These are phyloP conservation scores for Sinapis alba DNA, from an alignment of 441 rosid species.

Conservation along the genomic window DNA sequence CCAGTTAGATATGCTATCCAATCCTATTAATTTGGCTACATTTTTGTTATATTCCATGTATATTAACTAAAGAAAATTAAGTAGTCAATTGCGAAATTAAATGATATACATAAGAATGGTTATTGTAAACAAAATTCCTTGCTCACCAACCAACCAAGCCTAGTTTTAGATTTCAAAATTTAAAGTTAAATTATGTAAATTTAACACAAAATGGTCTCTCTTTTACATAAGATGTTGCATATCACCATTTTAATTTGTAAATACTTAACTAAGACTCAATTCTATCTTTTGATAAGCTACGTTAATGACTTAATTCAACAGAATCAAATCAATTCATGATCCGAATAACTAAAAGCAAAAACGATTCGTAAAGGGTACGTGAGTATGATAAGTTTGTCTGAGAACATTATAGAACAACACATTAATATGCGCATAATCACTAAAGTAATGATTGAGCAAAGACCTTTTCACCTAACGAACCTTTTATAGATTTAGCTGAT, in stretches of 20 bases:
- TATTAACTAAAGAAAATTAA: background rate
- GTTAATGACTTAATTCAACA: background rate
- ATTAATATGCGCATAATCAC: conserved; percentile 11
- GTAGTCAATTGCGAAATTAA: background rate
- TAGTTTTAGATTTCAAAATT: background rate
- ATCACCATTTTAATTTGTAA: background rate
- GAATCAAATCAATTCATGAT: conserved; percentile 10
- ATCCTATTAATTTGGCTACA: background rate
- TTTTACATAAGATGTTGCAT: background rate
- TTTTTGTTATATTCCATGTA: background rate
- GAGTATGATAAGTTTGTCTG: background rate
- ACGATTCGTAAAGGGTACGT: conserved; percentile 4
- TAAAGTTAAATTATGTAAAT: background rate
- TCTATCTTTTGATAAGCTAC: background rate
- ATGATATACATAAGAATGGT: background rate
- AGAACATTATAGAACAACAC: conserved; percentile 12
- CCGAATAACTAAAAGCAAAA: background rate
- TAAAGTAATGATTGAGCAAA: background rate
- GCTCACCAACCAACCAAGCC: background rate
- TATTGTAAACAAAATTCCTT: background rate
- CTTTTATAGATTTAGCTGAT: conserved; percentile 31
- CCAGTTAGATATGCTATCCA: background rate
- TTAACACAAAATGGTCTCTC: background rate
- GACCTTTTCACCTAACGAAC: conserved; percentile 26
- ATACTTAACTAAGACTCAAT: background rate